Base-by-base conservation (phyloP, 1,139 yeast genomes). In the Pichia sp. region DNA sequence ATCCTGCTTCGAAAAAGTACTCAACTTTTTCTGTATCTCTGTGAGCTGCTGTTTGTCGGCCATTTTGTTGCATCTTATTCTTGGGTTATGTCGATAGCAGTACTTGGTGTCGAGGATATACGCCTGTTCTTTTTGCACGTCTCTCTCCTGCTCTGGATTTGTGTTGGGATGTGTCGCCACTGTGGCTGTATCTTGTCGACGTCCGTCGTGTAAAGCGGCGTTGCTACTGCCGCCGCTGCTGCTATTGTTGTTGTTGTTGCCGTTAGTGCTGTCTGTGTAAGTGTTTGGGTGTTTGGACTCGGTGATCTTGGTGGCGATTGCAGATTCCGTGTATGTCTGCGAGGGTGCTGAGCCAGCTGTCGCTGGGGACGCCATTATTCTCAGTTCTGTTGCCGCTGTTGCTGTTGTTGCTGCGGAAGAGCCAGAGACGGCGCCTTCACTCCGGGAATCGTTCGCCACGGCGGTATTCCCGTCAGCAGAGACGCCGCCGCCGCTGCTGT, bases 51-150 rank as follows among this genome's bases (percentile, higher is more conserved):
- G 70, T 55, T 82, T 85, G 68, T 89, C 96, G 2, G 89, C 83
- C 56, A 77, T 78, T 63, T 85, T 84, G 68, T 85, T 85, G 67
- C 91, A 83, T 40, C 80, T 77, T 53, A 85, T 78, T 55, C 87
- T 93, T 5, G 98, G 98, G 65, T 92, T 89, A 70, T 92, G 98
- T 54, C 98, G 77, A 70, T 92, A 92, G 68, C 98, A 92, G 71
- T 82, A 91, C 61, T 79, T 77, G 63, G 81, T 84, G 36, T 61
- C 65, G 1, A 60, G 43, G 27, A 60, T 60, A 4, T 42, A 27
- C 17, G 45, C 40, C 14, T 12, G 40, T 36, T 9, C 40, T 36
- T 36, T 36, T 9, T 36, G 16, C 16, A 12, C n/a, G 16, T 36
- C 16, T 20, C 24, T 20, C 24, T 20, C 24, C 2, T 20, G 2